Base-by-base conservation (phyloP, 2,329 filamentous ascomycete genomes). In the Plectosphaerella plurivora region DNA sequence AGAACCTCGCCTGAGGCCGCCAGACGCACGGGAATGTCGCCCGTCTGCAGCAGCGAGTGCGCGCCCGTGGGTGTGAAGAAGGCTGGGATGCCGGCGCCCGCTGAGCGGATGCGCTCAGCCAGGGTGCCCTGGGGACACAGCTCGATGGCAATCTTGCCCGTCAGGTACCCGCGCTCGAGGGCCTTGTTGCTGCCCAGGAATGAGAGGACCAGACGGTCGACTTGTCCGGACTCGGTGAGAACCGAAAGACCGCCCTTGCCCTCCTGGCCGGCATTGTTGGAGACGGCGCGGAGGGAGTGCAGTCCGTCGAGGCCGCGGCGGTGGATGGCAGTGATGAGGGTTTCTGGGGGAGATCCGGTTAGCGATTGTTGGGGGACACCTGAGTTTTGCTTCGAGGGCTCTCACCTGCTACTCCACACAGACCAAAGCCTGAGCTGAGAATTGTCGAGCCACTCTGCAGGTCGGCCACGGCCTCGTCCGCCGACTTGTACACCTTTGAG, bases 11-110 rank as follows among this genome's bases (percentile, higher is more conserved):
- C 80, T 33, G 82, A 74, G 48, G 78, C 65, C 62, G 82, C 81
- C 55, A 87, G 78, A 16, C 81, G 75, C 8, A 83, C 74, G 1
- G 87, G 86, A 16, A 90, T 86, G 51, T 87, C 81, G 39, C 87
- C 87, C 12, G 80, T 80, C 66, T 89, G 82, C 2, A 89, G 71
- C 8, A 87, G 76, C 0, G 86, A 89, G 52, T 84, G 77, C 37
- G 81, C 82, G 52, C 84, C 89, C 0, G 89, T 90, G 0, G 88
- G 85, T 0, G 89, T 92, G 63, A 85, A 94, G 65, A 94, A 92
- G 0, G 88, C 88, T 1, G 88, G 88, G 49, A 92, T 90, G 9
- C 88, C 88, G 22, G 86, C 86, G 4, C 88, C 88, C 1, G 83
- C 88, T 7, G 87, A 87, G 42, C 87, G 76, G 60, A 89, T 80